Percentiles rank a stretch among this genome's conserved stretches.
These are phyloP conservation scores for Lachnellula hyalina DNA, from an alignment of 2,329 filamentous ascomycete genomes.

Conservation along the genomic window DNA sequence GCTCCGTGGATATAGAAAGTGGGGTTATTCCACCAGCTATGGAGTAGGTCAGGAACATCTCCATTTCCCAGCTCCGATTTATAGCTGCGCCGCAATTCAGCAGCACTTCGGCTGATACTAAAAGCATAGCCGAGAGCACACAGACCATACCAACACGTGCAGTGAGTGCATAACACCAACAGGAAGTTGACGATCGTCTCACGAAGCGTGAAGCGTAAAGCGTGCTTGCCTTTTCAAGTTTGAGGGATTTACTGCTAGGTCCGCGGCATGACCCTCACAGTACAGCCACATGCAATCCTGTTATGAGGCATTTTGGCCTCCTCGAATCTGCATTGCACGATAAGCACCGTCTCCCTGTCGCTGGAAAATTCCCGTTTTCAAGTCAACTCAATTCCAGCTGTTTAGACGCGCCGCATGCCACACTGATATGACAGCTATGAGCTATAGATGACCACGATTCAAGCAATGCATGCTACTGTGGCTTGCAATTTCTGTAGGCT, in stretches of 20 bases:
- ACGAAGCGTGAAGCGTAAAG: neutral
- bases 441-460: too few species aligned
- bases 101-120: too few species aligned
- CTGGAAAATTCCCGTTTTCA: neutral
- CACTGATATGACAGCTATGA: neutral
- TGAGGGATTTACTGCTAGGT: neutral
- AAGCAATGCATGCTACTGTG: neutral
- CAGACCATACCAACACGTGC: neutral
- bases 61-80: too few species aligned
- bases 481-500: neutral
- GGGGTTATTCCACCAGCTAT: too few species aligned
- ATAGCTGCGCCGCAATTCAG: too few species aligned
- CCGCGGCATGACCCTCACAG: neutral
- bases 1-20: too few species aligned
- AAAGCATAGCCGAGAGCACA: neutral
- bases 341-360: constrained; percentile 11
- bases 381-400: neutral
- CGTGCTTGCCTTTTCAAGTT: neutral
- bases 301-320: constrained; percentile 26
- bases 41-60: too few species aligned
- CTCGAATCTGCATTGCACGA: constrained; percentile 26
- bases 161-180: neutral
- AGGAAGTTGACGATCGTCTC: neutral
- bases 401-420: neutral
- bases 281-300: constrained; percentile 3